Evolutionary conservation across 164 flowering plant genomes (phyloP).

Genomic region (Taxillus chinensis): DNA sequence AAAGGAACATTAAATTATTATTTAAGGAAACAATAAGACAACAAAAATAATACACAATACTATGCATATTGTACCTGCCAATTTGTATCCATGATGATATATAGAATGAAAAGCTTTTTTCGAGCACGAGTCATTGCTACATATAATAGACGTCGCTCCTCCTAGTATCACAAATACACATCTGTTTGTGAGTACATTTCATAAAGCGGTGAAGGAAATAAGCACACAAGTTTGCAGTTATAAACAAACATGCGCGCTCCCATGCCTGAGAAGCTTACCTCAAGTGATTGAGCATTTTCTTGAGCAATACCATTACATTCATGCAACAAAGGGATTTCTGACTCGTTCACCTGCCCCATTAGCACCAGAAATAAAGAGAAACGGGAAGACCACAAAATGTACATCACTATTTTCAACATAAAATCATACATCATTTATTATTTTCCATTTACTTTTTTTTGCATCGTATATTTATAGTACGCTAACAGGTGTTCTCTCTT

Average conservation of each 20-base stretch:
- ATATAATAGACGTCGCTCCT: constrained; percentile 79
- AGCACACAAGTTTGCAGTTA: neutral
- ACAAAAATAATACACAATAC: neutral
- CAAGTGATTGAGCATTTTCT: constrained; percentile 45
- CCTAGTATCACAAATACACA: constrained; percentile 29
- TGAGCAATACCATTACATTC: constrained; percentile 47
- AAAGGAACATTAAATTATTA: constrained; percentile 9
- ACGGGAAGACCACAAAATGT: neutral
- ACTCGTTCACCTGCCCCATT: constrained; percentile 62
- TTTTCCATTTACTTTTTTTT: no score
- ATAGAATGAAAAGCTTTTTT: constrained; percentile 62
- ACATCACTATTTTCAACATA: neutral
- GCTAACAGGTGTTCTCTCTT: no score
- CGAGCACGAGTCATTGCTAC: constrained; percentile 98
- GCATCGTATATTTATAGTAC: no score
- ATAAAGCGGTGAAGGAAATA: neutral
- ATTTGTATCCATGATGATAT: constrained; percentile 65
- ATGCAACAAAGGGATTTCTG: constrained; percentile 86
- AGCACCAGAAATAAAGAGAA: constrained; percentile 4
- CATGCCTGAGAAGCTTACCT: constrained; percentile 31
- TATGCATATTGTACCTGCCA: constrained; percentile 56
- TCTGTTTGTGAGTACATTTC: neutral
- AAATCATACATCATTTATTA: no score
- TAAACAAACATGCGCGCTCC: constrained; percentile 1
- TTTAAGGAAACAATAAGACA: constrained; percentile 1